Evolutionary conservation across 371 early-diverging fungal species (phyloP).

Genomic region (Massospora cicadina): DNA sequence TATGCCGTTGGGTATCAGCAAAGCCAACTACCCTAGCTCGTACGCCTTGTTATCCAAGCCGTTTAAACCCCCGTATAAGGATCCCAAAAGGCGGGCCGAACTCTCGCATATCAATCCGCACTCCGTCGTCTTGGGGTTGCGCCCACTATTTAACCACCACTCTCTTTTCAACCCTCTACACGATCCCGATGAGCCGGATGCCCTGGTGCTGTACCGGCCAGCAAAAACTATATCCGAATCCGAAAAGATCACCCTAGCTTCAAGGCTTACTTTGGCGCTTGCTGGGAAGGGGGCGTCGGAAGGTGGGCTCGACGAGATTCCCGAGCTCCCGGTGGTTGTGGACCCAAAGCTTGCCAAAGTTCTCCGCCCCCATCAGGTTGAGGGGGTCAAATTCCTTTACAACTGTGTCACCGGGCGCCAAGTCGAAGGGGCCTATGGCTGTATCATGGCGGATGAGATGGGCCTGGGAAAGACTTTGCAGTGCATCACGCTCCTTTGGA

Average conservation of each 20-base stretch:
- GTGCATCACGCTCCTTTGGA: constrained; percentile 96
- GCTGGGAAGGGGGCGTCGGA: constrained; percentile 32
- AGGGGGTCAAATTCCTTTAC: constrained; percentile 85
- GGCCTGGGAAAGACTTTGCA: constrained; percentile 86
- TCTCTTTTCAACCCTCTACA: constrained; percentile 8
- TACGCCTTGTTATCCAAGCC: background rate
- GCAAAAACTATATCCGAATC: constrained; percentile 24
- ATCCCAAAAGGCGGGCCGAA: constrained; percentile 1
- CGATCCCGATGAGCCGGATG: constrained; percentile 30
- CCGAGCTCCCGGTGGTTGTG: constrained; percentile 37
- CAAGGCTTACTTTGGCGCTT: constrained; percentile 16
- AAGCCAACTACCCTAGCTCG: background rate
- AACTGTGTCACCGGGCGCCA: constrained; percentile 73
- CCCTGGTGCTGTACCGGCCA: constrained; percentile 73
- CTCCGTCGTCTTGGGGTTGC: constrained; percentile 1
- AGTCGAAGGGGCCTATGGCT: constrained; percentile 36
- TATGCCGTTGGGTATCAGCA: background rate
- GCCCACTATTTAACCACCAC: background rate
- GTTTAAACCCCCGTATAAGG: constrained; percentile 1
- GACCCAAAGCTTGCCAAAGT: constrained; percentile 72
- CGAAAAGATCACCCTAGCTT: constrained; percentile 20
- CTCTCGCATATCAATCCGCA: background rate
- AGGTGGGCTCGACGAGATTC: constrained; percentile 26
- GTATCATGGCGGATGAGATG: constrained; percentile 98
- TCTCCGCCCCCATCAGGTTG: constrained; percentile 89